Conservation (phyloP, 2,329 filamentous ascomycete species). For the Ophiobolus disseminans region DNA sequence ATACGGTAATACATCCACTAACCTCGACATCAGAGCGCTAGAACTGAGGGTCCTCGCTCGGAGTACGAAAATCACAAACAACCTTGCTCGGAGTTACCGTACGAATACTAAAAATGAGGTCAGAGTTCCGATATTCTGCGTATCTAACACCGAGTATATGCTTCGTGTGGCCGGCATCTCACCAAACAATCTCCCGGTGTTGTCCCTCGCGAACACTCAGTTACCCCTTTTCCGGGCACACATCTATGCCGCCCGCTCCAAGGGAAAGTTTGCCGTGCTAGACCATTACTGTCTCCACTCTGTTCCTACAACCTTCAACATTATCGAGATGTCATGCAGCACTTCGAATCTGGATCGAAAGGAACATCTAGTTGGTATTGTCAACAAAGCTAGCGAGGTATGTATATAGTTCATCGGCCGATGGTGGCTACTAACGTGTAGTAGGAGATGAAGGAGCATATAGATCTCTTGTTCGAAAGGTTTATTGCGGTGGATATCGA, state of each 20-base stretch:
- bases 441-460: neutral
- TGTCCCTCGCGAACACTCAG: slow-evolving; percentile 20
- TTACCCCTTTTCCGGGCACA: slow-evolving; percentile 19
- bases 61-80: slow-evolving; percentile 14
- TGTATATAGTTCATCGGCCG: neutral
- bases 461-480: neutral
- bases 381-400: slow-evolving; percentile 14
- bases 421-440: neutral
- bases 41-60: slow-evolving; percentile 6
- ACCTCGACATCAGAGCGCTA: neutral
- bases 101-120: slow-evolving; percentile 14
- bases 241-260: slow-evolving; percentile 20
- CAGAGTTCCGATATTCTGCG: slow-evolving; percentile 21
- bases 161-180: slow-evolving; percentile 14
- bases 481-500: neutral
- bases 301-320: slow-evolving; percentile 15
- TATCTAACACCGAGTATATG: slow-evolving; percentile 28
- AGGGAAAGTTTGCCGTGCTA: slow-evolving; percentile 12
- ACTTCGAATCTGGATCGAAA: slow-evolving; percentile 17
- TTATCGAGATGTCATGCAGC: slow-evolving; percentile 26
- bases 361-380: slow-evolving; percentile 18
- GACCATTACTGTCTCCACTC: slow-evolving; percentile 7
- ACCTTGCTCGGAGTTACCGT: slow-evolving; percentile 19
- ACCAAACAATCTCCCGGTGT: slow-evolving; percentile 2
- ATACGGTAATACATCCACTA: slow-evolving; percentile 5